Percentiles rank a stretch among this genome's conserved stretches.
These are phyloP conservation scores for Alternaria atra DNA, from an alignment of 2,329 filamentous ascomycete species.

Conservation along the genomic window DNA sequence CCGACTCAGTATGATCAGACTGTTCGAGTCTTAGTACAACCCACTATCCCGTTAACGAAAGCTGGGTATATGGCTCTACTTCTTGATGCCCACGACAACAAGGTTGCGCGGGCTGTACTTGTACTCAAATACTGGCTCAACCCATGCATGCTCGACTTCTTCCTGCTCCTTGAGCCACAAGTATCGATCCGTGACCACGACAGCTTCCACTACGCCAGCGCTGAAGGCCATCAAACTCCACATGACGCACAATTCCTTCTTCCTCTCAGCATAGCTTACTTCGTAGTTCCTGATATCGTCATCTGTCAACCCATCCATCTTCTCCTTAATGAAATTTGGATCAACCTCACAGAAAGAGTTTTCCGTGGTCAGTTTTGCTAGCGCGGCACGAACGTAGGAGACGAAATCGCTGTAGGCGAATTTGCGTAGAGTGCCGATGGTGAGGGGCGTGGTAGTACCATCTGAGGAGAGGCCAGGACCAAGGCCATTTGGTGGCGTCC, in stretches of 20 bases:
- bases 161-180: conserved; percentile 81
- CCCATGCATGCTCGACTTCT: conserved; percentile 80
- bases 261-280: conserved; percentile 67
- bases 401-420: conserved; percentile 77
- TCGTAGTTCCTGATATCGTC: conserved; percentile 79
- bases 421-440: conserved; percentile 86
- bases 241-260: conserved; percentile 83
- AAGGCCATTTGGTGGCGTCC: conserved; percentile 58
- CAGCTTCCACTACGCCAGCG: conserved; percentile 84
- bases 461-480: conserved; percentile 53
- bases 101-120: conserved; percentile 84
- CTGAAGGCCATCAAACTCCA: conserved; percentile 98
- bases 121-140: conserved; percentile 93
- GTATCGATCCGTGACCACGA: conserved; percentile 92
- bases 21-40: not conserved
- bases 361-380: conserved; percentile 70
- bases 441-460: conserved; percentile 76
- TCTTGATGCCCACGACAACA: conserved; percentile 91
- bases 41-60: not conserved
- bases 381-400: conserved; percentile 81
- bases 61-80: conserved; percentile 30
- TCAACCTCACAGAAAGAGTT: conserved; percentile 49
- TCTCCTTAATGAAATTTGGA: conserved; percentile 65
- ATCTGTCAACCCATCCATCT: conserved; percentile 75
- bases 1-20: not conserved